phyloP scores from a whole-genome alignment of 140 eudicot genomes.

The Erigeron philadelphicus region DNA sequence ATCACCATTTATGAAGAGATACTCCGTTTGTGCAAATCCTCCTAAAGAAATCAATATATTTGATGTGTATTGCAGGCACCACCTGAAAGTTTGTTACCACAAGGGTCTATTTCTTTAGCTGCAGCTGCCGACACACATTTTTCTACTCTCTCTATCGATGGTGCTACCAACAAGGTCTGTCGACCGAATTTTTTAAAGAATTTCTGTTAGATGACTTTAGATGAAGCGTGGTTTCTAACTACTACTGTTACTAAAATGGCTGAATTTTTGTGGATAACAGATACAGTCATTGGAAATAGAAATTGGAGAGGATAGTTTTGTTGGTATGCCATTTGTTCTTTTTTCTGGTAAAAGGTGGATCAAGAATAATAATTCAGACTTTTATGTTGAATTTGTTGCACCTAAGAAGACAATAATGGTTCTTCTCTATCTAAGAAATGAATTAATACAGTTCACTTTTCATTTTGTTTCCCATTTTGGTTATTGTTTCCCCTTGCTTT shows the following conservation, averaged over 20 bases:
- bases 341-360: slow-evolving; percentile 77
- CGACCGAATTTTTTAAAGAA: background rate
- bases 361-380: slow-evolving; percentile 83
- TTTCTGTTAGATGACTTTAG: slow-evolving; percentile 1
- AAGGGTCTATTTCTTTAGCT: slow-evolving; percentile 54
- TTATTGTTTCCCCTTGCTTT: background rate
- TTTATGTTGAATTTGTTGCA: slow-evolving; percentile 55
- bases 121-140: slow-evolving; percentile 71
- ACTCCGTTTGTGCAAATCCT: background rate
- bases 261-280: slow-evolving; percentile 37
- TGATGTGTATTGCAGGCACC: slow-evolving; percentile 57
- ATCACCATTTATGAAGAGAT: background rate
- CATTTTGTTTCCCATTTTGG: slow-evolving; percentile 14
- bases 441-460: slow-evolving; percentile 5
- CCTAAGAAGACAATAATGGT: slow-evolving; percentile 53
- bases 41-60: slow-evolving; percentile 10
- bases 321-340: slow-evolving; percentile 96
- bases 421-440: slow-evolving; percentile 19
- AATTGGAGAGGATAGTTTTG: slow-evolving; percentile 58
- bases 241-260: slow-evolving; percentile 6
- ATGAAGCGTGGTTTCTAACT: background rate
- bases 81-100: slow-evolving; percentile 58
- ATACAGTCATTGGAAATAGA: slow-evolving; percentile 59
- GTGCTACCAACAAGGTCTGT: slow-evolving; percentile 53
- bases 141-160: slow-evolving; percentile 39